phyloP scores from a whole-genome alignment of 208 protist species.

The Balamuthia mandrillaris region DNA sequence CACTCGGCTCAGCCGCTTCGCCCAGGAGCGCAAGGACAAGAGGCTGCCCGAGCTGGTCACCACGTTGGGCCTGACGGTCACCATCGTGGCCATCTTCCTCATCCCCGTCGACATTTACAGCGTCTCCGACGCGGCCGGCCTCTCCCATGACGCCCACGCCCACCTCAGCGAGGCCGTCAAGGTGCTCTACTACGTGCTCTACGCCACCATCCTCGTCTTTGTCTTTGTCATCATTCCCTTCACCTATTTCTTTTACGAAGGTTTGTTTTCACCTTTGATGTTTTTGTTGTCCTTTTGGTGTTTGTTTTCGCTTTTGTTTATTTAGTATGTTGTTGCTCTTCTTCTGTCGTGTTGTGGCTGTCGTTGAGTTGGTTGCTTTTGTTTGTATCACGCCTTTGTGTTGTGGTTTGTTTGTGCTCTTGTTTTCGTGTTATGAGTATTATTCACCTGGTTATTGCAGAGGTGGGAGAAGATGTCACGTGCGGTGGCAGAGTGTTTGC shows the following conservation, averaged over 20 bases:
- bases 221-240: constrained; percentile 32
- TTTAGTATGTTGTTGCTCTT: no score
- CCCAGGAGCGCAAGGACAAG: background rate
- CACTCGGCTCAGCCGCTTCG: background rate
- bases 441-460: no score
- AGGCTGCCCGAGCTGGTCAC: constrained; percentile 7
- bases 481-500: constrained; percentile 5
- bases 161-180: background rate
- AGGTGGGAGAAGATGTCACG: constrained; percentile 8
- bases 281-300: no score
- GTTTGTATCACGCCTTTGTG: no score
- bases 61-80: background rate
- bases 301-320: no score
- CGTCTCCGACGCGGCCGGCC: background rate
- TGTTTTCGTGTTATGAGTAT: no score
- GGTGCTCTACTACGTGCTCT: constrained; percentile 33
- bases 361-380: no score
- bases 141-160: background rate
- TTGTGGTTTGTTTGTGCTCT: no score
- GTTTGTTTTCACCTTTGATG: no score
- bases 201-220: constrained; percentile 17
- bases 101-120: constrained; percentile 24
- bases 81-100: background rate
- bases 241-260: constrained; percentile 40
- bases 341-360: no score